Evolutionary conservation across 768 basidiomycete species (phyloP).

Genomic region (Dentipellis fragilis): DNA sequence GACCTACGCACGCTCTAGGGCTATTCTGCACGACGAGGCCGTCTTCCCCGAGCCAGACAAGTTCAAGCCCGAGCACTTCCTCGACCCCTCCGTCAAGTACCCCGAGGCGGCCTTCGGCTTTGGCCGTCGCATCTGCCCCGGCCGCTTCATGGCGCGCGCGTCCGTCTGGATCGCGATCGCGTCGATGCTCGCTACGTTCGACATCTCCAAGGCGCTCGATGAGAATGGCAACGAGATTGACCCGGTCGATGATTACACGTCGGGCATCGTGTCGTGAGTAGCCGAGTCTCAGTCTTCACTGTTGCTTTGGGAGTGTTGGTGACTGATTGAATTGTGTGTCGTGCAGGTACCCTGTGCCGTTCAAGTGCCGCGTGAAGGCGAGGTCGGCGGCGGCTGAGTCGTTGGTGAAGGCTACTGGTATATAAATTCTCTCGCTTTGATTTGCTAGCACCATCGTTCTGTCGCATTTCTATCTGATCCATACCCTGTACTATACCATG

Average conservation of each 20-base stretch:
- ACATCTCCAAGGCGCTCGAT: constrained; percentile 11
- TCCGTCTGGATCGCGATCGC: constrained; percentile 12
- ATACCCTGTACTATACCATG: no score
- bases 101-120: constrained; percentile 10
- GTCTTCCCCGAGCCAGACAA: constrained; percentile 18
- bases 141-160: constrained; percentile 13
- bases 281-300: constrained; percentile 4
- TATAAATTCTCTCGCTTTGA: no score
- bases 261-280: constrained; percentile 14
- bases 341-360: neutral
- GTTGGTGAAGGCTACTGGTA: neutral
- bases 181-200: constrained; percentile 10
- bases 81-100: neutral
- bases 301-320: neutral
- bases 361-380: neutral
- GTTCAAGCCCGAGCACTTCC: constrained; percentile 22
- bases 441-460: no score
- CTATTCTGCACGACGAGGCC: constrained; percentile 18
- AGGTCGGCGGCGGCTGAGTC: neutral
- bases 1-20: constrained; percentile 2
- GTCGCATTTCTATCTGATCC: no score
- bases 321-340: neutral
- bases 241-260: constrained; percentile 7
- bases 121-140: constrained; percentile 11
- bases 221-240: constrained; percentile 10